phyloP scores from a whole-genome alignment of 352 stramenopile genomes.

The Globisporangium cystogenes region DNA sequence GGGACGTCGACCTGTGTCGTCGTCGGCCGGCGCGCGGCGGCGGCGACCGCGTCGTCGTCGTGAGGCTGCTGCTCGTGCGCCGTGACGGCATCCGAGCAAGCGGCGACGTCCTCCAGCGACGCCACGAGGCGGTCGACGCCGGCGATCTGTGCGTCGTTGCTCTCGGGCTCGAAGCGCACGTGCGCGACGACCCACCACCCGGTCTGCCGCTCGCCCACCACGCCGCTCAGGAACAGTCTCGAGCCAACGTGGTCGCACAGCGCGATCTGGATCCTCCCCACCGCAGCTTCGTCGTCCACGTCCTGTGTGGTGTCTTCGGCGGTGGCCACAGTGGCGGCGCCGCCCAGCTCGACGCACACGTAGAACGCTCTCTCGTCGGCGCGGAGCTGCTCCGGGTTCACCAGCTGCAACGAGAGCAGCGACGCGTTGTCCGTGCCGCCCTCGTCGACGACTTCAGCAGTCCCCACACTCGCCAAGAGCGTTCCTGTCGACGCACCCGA shows the following conservation, averaged over 20 bases:
- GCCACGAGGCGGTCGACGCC: constrained; percentile 6
- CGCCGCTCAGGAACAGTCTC: constrained; percentile 32
- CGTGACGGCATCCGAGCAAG: not conserved
- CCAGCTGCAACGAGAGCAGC: not conserved
- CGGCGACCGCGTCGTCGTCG: not conserved
- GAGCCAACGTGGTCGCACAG: constrained; percentile 23
- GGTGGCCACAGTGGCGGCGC: no score
- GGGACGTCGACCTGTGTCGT: not conserved
- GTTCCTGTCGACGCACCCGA: not conserved
- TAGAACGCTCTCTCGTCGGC: not conserved
- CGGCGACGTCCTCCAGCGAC: constrained; percentile 4
- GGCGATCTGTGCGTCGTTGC: not conserved
- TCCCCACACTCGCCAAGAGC: not conserved
- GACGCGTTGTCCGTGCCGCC: not conserved
- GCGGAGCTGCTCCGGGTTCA: constrained; percentile 1
- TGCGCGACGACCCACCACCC: constrained; percentile 33
- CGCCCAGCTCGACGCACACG: not conserved
- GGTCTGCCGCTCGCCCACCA: not conserved
- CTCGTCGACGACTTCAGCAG: not conserved
- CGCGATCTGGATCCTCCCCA: constrained; percentile 24
- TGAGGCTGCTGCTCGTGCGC: no score
- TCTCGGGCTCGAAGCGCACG: constrained; percentile 5
- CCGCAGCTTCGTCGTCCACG: not conserved
- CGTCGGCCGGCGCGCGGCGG: no score
- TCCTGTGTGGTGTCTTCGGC: not conserved